Evolutionary conservation across 1,139 yeast species (phyloP), one percentile per base, ranked within the genome.

Genomic region (Zygosaccharomyces sapae): DNA sequence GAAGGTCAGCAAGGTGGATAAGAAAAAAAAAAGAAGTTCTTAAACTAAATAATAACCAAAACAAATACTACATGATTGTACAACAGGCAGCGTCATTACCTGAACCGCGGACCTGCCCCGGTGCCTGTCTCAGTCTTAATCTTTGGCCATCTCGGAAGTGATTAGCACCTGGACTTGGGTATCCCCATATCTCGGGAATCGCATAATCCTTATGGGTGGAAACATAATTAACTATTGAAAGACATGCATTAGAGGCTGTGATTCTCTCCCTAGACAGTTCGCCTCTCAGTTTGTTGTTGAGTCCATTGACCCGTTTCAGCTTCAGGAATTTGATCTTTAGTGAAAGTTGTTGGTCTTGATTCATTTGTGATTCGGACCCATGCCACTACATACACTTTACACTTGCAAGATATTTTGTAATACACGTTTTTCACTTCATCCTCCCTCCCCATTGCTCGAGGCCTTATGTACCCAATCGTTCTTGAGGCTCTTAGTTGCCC

Each of bases 171-270:
- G 74, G 73, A 5, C 69, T 66, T 43, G 77, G 64, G 46, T 70
- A 69, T 2, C 74, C 74, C 80, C 83, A 79, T 3, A 77, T 47
- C 24, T 70, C 71, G 0, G 84, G 80, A 7, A 80, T 59, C 30
- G 78, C 66, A 55, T 74, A 78, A 56, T 80, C 86, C 22, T 76
- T 77, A 12, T 75, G 72, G 25, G 70, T 72, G 37, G 73, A 69
- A 4, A 76, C 70, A 50, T 73, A 74, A 48, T 75, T 72, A n/a
- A 70, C 67, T 19, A 58, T 72, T 53, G 65, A 73, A 58, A 75
- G 67, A 36, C 86, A 79, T 6, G 88, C 86, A 54, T 78, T 79
- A 13, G 88, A 82, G 3, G 88, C 86, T 33, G 83, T 79, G 8
- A 83, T 78, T 50, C 94, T 68, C 6, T 83, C 82, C 47, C 79